These are phyloP conservation scores for Stylonectria norvegica DNA, from an alignment of 2,329 filamentous ascomycete species.

Conservation along the genomic window DNA sequence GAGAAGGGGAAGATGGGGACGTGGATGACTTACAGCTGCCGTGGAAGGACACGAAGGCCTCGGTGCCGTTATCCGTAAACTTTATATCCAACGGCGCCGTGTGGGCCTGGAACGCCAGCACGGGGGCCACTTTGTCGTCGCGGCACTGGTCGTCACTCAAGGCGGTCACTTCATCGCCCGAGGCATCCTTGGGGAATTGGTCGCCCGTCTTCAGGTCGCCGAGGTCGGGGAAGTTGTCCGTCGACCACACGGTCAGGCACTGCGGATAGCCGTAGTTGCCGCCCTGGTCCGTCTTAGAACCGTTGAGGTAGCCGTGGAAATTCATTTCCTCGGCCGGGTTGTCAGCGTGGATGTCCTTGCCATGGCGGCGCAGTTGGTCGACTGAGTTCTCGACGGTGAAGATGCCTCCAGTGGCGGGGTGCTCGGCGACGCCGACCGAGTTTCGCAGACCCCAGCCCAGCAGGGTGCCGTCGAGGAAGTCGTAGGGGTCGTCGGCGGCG, in stretches of 20 bases:
- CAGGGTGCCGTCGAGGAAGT: constrained; percentile 47
- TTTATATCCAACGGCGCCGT: constrained; percentile 69
- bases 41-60: constrained; percentile 67
- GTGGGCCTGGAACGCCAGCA: constrained; percentile 61
- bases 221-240: constrained; percentile 39
- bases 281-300: constrained; percentile 31
- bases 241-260: constrained; percentile 66
- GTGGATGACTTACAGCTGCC: constrained; percentile 56
- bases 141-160: constrained; percentile 46
- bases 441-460: constrained; percentile 71
- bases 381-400: constrained; percentile 68
- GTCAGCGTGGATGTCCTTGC: constrained; percentile 60
- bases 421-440: constrained; percentile 66
- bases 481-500: constrained; percentile 31
- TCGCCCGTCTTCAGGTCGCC: constrained; percentile 43
- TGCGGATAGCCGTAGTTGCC: constrained; percentile 68
- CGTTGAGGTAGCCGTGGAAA: constrained; percentile 59
- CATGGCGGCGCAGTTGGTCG: constrained; percentile 57
- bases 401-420: constrained; percentile 50
- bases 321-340: constrained; percentile 76
- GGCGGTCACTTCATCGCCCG: constrained; percentile 24
- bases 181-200: constrained; percentile 43
- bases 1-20: neutral
- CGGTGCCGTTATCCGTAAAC: constrained; percentile 56
- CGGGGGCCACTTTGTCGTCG: constrained; percentile 43